Evolutionary conservation across 1,284 basidiomycete genomes (phyloP).

Genomic region (Exobasidium rhododendri): DNA sequence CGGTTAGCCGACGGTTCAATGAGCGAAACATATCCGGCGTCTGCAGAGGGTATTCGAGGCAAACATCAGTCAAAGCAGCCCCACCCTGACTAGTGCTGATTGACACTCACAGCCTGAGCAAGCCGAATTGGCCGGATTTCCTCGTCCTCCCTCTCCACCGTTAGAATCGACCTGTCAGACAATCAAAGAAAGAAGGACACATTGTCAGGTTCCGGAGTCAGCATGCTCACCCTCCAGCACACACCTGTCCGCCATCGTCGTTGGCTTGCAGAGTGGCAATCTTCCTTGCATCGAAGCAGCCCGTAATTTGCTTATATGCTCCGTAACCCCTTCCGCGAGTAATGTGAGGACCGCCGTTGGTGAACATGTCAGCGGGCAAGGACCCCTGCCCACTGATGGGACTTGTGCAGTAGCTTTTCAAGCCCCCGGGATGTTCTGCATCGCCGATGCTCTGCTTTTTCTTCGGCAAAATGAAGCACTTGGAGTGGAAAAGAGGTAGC

Average conservation of each 20-base stretch:
- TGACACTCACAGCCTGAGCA: conserved; percentile 38
- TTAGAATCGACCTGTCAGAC: conserved; percentile 28
- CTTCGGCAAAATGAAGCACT: conserved; percentile 7
- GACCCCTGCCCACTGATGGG: not conserved
- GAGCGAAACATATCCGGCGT: conserved; percentile 41
- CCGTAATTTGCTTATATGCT: conserved; percentile 30
- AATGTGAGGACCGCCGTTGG: not conserved
- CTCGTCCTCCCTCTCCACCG: conserved; percentile 45
- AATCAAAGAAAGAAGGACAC: not conserved
- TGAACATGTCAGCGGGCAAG: not conserved
- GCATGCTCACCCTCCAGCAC: no score
- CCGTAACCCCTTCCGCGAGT: not conserved
- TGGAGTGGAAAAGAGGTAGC: no score
- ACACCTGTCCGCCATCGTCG: conserved; percentile 49
- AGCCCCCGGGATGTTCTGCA: not conserved
- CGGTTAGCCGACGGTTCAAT: conserved; percentile 40
- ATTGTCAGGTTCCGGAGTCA: not conserved
- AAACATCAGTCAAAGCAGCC: not conserved
- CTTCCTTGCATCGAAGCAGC: conserved; percentile 27
- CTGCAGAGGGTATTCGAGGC: not conserved
- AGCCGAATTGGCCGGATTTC: conserved; percentile 40
- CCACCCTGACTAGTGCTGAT: not conserved
- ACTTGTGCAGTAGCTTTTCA: not conserved
- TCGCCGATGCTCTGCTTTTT: not conserved
- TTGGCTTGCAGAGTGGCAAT: conserved; percentile 21